A percentile compares a stretch with the other conserved stretches of the same genome.
phyloP scores from a whole-genome alignment of 257 asterid species.

The Anisodus acutangulus region DNA sequence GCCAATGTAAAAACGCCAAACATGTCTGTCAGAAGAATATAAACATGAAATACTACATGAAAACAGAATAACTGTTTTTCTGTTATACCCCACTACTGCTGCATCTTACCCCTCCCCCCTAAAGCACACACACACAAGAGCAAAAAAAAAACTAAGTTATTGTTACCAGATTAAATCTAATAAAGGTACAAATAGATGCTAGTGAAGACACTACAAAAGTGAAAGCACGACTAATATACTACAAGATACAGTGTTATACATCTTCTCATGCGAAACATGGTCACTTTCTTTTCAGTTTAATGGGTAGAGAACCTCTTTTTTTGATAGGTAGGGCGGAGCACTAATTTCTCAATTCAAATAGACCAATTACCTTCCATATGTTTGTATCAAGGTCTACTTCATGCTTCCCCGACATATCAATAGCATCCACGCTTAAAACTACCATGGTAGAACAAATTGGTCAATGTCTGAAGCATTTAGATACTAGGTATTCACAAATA shows the following conservation, averaged over 20 bases:
- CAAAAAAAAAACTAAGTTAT: not conserved
- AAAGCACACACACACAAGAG: not conserved
- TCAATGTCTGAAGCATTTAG: conserved; percentile 11
- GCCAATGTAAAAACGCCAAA: not conserved
- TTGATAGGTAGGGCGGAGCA: not conserved
- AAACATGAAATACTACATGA: not conserved
- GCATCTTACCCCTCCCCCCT: not conserved
- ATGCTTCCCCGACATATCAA: conserved; percentile 98
- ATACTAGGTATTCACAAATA: not conserved
- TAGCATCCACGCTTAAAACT: conserved; percentile 95
- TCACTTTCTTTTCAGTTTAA: not conserved
- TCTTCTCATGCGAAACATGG: conserved; percentile 12
- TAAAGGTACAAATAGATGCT: conserved; percentile 6
- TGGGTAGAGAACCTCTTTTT: not conserved
- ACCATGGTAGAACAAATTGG: conserved; percentile 36
- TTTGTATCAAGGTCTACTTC: conserved; percentile 99
- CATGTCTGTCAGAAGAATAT: not conserved
- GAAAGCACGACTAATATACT: not conserved
- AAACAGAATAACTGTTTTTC: not conserved
- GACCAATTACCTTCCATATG: conserved; percentile 84
- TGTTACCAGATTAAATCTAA: not conserved
- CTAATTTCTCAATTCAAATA: conserved; percentile 16
- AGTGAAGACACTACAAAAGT: conserved; percentile 2
- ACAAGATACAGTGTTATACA: not conserved
- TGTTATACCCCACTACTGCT: conserved; percentile 5